phyloP scores from a whole-genome alignment of 2,329 filamentous ascomycete species.

The Colletotrichum shisoi region DNA sequence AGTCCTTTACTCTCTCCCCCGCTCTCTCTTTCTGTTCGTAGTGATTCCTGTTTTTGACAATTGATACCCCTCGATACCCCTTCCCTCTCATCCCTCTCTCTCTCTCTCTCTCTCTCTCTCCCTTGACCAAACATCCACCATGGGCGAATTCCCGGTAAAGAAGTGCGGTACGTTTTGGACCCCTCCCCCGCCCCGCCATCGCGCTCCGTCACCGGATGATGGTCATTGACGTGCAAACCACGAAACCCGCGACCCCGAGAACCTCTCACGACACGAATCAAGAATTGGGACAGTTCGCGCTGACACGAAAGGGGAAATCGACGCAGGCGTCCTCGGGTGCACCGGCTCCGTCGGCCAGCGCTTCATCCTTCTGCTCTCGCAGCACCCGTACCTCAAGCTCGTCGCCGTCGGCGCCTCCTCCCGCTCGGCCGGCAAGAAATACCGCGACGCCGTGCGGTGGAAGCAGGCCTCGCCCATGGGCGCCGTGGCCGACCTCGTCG shows the following conservation, averaged over 20 bases:
- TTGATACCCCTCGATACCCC: slow-evolving; percentile 22
- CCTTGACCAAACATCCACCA: slow-evolving; percentile 11
- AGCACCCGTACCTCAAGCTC: slow-evolving; percentile 86
- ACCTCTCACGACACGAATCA: slow-evolving; percentile 15
- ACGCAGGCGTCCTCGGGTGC: slow-evolving; percentile 78
- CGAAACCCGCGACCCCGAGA: slow-evolving; percentile 1
- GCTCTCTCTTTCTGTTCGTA: neutral
- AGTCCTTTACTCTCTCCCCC: too few species aligned
- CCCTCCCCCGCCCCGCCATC: slow-evolving; percentile 38
- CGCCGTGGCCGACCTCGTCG: slow-evolving; percentile 78
- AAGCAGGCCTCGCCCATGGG: slow-evolving; percentile 90
- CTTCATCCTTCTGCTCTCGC: slow-evolving; percentile 89
- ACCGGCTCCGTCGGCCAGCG: slow-evolving; percentile 95
- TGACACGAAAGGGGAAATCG: neutral
- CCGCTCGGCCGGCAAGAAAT: slow-evolving; percentile 89
- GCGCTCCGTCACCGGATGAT: slow-evolving; percentile 26
- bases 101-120: neutral
- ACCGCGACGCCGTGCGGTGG: slow-evolving; percentile 93
- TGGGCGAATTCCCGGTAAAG: slow-evolving; percentile 61
- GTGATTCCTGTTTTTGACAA: slow-evolving; percentile 6
- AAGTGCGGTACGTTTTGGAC: slow-evolving; percentile 61
- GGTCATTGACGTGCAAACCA: slow-evolving; percentile 1
- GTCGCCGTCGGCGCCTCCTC: slow-evolving; percentile 90
- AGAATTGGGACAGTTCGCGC: slow-evolving; percentile 7
- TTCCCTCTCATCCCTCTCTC: neutral